Evolutionary conservation across 2,329 filamentous ascomycete genomes (phyloP).

Genomic region (Beauveria caledonica): DNA sequence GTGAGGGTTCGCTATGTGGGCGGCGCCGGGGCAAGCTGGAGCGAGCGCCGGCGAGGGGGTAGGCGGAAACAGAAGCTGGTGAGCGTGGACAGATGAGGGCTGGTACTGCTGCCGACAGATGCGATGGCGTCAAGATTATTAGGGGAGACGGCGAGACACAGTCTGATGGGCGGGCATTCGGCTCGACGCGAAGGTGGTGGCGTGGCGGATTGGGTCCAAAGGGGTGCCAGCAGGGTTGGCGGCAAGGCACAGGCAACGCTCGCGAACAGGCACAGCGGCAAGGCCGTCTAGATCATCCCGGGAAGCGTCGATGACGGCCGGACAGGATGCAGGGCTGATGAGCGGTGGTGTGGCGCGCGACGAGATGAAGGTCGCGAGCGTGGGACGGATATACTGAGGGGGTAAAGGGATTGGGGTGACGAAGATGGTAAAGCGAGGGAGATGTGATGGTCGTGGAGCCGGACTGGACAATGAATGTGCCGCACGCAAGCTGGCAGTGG

Average conservation of each 20-base stretch:
- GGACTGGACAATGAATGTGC: conserved; percentile 13
- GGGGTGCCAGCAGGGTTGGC: conserved; percentile 7
- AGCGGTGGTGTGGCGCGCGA: not conserved
- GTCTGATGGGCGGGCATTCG: conserved; percentile 7
- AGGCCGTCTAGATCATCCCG: conserved; percentile 10
- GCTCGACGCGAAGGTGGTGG: not conserved
- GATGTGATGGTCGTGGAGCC: conserved; percentile 15
- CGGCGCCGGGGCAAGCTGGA: conserved; percentile 6
- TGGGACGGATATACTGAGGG: not conserved
- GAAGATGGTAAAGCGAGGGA: conserved; percentile 12
- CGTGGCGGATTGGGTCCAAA: conserved; percentile 4
- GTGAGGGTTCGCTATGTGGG: conserved; percentile 34
- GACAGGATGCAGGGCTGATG: not conserved
- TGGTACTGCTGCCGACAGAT: not conserved
- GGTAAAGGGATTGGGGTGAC: not conserved
- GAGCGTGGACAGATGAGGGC: not conserved
- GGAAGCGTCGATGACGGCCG: not conserved
- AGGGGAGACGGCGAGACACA: not conserved
- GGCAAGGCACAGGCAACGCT: not conserved
- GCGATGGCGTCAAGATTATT: not conserved
- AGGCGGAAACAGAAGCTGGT: not conserved
- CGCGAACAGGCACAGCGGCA: conserved; percentile 1
- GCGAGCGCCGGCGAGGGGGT: conserved; percentile 6
- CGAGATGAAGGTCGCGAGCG: conserved; percentile 11
- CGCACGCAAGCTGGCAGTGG: not conserved